phyloP scores from a whole-genome alignment of 2,329 filamentous ascomycete genomes.

The Calonectria hongkongensis region DNA sequence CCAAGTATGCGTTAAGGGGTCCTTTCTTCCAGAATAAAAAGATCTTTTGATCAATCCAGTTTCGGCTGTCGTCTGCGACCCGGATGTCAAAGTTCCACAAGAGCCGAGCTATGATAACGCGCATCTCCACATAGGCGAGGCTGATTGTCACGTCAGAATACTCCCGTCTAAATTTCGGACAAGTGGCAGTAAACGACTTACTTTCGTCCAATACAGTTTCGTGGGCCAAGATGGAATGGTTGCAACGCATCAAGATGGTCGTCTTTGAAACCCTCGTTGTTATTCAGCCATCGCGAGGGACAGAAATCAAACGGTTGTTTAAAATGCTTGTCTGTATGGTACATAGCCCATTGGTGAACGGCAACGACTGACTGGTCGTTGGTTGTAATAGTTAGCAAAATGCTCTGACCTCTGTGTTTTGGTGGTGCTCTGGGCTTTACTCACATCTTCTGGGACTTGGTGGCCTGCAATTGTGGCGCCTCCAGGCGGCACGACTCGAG shows the following conservation, averaged over 20 bases:
- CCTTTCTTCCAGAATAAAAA: conserved; percentile 26
- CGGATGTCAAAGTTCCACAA: conserved; percentile 28
- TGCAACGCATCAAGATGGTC: conserved; percentile 33
- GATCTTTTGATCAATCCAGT: conserved; percentile 22
- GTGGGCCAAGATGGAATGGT: conserved; percentile 31
- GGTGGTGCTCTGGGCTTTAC: background rate
- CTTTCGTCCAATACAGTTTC: conserved; percentile 36
- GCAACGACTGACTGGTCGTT: conserved; percentile 15
- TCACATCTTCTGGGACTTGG: conserved; percentile 3
- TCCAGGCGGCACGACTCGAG: conserved; percentile 4
- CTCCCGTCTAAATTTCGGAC: too few species aligned
- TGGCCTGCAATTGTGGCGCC: background rate
- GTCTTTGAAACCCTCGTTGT: background rate
- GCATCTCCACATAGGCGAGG: conserved; percentile 23
- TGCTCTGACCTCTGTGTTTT: background rate
- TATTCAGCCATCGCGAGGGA: conserved; percentile 36
- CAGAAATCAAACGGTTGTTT: conserved; percentile 30
- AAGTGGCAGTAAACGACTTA: background rate
- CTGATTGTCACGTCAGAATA: background rate
- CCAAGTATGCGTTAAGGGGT: background rate
- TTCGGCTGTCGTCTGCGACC: background rate
- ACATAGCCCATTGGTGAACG: conserved; percentile 34
- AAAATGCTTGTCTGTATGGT: conserved; percentile 33
- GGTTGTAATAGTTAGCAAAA: background rate
- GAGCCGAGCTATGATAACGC: background rate